Conservation (phyloP, 2,329 filamentous ascomycete genomes). For the Fusarium chaquense region DNA sequence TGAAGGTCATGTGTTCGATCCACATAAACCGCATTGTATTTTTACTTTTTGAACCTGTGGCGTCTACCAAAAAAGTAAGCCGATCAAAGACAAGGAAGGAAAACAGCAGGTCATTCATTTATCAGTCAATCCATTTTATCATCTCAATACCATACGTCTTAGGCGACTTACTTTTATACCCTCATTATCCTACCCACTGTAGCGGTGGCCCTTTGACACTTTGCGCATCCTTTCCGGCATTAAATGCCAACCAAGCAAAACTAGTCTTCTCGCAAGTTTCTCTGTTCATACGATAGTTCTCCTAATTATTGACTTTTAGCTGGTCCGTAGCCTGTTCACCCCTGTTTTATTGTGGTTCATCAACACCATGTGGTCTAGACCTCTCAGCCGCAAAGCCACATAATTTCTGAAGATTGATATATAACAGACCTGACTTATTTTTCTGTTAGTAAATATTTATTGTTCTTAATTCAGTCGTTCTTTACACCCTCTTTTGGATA, state of each 20-base stretch:
- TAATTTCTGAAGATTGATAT: neutral
- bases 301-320: neutral
- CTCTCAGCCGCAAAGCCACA: neutral
- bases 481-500: neutral
- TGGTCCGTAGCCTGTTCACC: neutral
- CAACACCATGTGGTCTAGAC: neutral
- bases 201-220: too few relatives aligned
- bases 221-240: too few relatives aligned
- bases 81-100: too few relatives aligned
- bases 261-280: too few relatives aligned
- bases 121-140: too few relatives aligned
- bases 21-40: neutral
- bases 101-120: too few relatives aligned
- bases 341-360: neutral
- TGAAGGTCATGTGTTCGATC: neutral
- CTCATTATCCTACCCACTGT: too few relatives aligned
- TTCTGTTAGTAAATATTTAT: neutral
- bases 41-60: neutral
- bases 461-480: rapidly evolving
- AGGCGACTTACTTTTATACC: too few relatives aligned
- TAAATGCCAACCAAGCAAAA: too few relatives aligned
- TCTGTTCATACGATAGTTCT: neutral
- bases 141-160: too few relatives aligned
- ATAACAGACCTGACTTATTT: neutral
- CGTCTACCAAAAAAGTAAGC: too few relatives aligned